These are phyloP conservation scores for Citeromyces hawaiiensis DNA, from an alignment of 1,139 yeast species.

Conservation along the genomic window DNA sequence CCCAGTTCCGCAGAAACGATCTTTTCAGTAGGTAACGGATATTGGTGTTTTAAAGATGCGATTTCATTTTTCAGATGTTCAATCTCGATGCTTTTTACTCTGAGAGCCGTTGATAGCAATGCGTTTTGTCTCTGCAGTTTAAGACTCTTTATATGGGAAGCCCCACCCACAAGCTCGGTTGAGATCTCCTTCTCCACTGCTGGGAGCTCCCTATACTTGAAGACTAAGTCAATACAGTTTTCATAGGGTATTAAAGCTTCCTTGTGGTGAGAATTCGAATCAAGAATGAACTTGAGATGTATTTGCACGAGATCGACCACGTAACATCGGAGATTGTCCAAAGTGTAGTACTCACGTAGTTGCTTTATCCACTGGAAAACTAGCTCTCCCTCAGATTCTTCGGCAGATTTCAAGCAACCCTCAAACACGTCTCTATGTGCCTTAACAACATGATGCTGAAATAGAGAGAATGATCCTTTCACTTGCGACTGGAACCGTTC, in stretches of 20 bases:
- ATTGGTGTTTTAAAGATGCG: background rate
- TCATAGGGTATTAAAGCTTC: background rate
- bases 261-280: background rate
- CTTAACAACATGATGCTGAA: background rate
- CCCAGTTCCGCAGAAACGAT: background rate
- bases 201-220: background rate
- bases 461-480: background rate
- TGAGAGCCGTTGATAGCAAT: background rate
- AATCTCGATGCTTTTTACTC: background rate
- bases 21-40: background rate
- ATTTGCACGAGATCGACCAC: background rate
- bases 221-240: background rate
- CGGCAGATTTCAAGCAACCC: background rate
- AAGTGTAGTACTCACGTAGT: background rate
- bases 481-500: background rate
- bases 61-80: background rate
- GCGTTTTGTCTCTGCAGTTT: background rate
- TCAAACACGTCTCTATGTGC: background rate
- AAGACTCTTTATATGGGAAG: background rate
- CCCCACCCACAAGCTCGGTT: background rate
- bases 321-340: background rate
- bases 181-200: background rate
- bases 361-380: background rate
- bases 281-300: background rate
- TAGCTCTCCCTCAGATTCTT: background rate